phyloP scores from a whole-genome alignment of 2,329 filamentous ascomycete genomes.

The Penicillium sp. region DNA sequence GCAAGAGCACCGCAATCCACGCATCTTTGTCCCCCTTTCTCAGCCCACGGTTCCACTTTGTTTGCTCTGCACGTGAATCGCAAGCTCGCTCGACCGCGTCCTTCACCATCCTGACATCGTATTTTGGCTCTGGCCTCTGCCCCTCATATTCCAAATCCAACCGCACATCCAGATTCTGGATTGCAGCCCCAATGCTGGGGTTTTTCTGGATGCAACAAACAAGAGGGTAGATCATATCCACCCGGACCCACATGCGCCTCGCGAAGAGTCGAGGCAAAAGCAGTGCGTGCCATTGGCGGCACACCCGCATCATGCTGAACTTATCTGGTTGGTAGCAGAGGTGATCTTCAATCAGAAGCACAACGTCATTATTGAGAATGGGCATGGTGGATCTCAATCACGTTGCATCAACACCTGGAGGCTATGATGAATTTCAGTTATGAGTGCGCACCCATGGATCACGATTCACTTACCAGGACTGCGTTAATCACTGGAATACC shows the following conservation, averaged over 20 bases:
- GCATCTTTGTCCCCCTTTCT: neutral
- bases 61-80: neutral
- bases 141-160: neutral
- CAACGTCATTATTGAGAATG: neutral
- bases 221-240: neutral
- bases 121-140: neutral
- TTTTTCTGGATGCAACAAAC: neutral
- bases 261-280: neutral
- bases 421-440: no score
- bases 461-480: no score
- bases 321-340: neutral
- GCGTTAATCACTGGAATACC: no score
- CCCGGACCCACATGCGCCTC: neutral
- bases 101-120: neutral
- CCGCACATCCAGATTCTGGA: neutral
- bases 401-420: no score
- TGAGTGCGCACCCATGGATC: no score
- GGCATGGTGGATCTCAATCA: neutral
- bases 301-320: neutral
- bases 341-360: neutral
- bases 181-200: neutral
- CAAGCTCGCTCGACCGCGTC: neutral
- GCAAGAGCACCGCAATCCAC: slow-evolving; percentile 5
- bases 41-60: neutral
- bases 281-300: slow-evolving; percentile 3